Conservation (phyloP, 176 grass and related monocot species). For the Hyparrhenia diplandra region DNA sequence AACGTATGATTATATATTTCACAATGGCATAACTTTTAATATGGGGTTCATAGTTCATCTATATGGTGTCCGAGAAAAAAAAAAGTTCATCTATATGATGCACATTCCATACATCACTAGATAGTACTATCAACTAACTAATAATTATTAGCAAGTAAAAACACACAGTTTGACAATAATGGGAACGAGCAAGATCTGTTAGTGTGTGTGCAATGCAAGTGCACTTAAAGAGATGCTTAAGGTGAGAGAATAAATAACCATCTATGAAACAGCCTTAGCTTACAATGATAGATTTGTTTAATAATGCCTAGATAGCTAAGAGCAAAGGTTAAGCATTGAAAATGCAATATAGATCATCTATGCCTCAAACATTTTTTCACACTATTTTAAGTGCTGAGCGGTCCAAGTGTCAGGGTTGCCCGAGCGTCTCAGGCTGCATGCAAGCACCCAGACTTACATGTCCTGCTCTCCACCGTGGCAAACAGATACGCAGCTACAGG, state of each 20-base stretch:
- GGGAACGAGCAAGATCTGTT: neutral
- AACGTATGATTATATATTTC: neutral
- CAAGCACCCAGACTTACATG: neutral
- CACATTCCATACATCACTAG: neutral
- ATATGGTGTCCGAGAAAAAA: too few species aligned
- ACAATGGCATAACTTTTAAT: neutral
- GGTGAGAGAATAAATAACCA: neutral
- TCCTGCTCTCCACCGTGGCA: neutral
- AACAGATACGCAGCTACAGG: neutral
- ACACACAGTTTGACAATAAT: neutral
- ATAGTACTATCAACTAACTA: neutral
- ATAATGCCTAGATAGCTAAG: neutral
- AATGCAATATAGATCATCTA: neutral
- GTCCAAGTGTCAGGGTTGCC: neutral
- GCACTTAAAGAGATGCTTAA: neutral
- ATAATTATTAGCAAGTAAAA: slow-evolving; percentile 6
- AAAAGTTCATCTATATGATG: neutral
- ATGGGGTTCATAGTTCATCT: neutral
- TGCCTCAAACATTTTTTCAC: neutral
- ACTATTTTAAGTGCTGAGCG: neutral
- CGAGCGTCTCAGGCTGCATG: neutral
- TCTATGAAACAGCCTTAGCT: neutral
- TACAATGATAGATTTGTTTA: neutral
- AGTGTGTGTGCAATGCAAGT: neutral
- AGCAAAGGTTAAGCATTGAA: neutral